Conservation (phyloP, 2,329 filamentous ascomycete genomes). For the Ascochyta rabiei region DNA sequence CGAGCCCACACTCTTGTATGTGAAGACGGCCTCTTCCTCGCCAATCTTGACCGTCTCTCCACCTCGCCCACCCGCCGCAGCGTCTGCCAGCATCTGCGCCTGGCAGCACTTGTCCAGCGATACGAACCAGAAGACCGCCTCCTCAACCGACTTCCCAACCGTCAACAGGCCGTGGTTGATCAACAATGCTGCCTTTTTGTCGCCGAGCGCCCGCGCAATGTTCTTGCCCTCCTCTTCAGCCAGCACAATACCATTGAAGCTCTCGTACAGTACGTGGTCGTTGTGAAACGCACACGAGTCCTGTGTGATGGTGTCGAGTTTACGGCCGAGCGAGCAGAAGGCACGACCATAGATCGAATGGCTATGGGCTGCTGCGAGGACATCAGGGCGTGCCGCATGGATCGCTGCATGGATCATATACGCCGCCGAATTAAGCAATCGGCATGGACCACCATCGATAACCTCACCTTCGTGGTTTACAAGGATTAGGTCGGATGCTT, state of each 20-base stretch:
- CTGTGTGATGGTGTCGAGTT: slow-evolving; percentile 65
- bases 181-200: slow-evolving; percentile 59
- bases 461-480: slow-evolving; percentile 67
- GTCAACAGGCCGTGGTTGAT: slow-evolving; percentile 62
- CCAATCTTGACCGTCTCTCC: slow-evolving; percentile 69
- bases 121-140: slow-evolving; percentile 61
- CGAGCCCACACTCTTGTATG: slow-evolving; percentile 68
- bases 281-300: slow-evolving; percentile 62
- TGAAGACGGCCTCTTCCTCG: slow-evolving; percentile 71
- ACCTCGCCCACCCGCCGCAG: slow-evolving; percentile 65
- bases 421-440: slow-evolving; percentile 53
- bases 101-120: slow-evolving; percentile 61
- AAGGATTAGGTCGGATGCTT: slow-evolving; percentile 69
- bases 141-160: slow-evolving; percentile 57
- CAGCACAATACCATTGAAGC: slow-evolving; percentile 61
- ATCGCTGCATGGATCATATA: slow-evolving; percentile 67
- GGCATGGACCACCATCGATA: slow-evolving; percentile 63
- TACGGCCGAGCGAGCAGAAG: slow-evolving; percentile 66
- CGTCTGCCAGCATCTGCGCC: slow-evolving; percentile 60
- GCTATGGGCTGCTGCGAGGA: slow-evolving; percentile 64
- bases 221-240: slow-evolving; percentile 60
- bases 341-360: slow-evolving; percentile 65
- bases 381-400: slow-evolving; percentile 64
- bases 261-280: slow-evolving; percentile 59
- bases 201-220: slow-evolving; percentile 56